Evolutionary conservation across 2,329 filamentous ascomycete species (phyloP).

Genomic region (Teratosphaeria nubilosa): DNA sequence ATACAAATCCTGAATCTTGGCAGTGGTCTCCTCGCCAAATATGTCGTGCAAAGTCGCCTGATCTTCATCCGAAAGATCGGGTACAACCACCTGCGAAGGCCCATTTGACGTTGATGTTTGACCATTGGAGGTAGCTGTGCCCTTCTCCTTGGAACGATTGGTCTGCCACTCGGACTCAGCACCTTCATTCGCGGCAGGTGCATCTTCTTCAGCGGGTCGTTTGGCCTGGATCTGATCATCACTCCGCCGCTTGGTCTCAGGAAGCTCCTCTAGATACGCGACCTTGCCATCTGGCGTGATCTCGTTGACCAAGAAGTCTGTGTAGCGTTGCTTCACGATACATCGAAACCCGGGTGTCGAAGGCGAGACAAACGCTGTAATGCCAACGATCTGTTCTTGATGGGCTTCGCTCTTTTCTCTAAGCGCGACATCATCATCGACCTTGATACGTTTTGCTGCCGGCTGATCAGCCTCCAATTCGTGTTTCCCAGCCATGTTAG

Average conservation of each 20-base stretch:
- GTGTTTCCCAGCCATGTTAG: constrained; percentile 6
- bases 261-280: constrained; percentile 52
- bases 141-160: background rate
- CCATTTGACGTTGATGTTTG: background rate
- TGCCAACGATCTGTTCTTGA: constrained; percentile 44
- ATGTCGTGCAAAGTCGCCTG: constrained; percentile 29
- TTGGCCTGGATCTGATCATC: constrained; percentile 1
- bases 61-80: constrained; percentile 30
- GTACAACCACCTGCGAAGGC: background rate
- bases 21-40: constrained; percentile 43
- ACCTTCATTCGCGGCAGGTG: constrained; percentile 7
- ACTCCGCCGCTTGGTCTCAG: constrained; percentile 3
- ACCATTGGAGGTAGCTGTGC: background rate
- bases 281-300: constrained; percentile 67
- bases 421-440: background rate
- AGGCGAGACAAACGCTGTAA: constrained; percentile 52
- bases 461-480: constrained; percentile 3
- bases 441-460: constrained; percentile 1
- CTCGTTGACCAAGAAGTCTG: constrained; percentile 88
- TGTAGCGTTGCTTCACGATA: constrained; percentile 66
- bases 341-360: constrained; percentile 52
- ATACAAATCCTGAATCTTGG: constrained; percentile 47
- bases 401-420: background rate
- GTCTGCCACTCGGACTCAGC: background rate
- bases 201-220: background rate